Base-by-base conservation (phyloP, 2,329 filamentous ascomycete genomes). In the Ploettnerulaceae sp. region DNA sequence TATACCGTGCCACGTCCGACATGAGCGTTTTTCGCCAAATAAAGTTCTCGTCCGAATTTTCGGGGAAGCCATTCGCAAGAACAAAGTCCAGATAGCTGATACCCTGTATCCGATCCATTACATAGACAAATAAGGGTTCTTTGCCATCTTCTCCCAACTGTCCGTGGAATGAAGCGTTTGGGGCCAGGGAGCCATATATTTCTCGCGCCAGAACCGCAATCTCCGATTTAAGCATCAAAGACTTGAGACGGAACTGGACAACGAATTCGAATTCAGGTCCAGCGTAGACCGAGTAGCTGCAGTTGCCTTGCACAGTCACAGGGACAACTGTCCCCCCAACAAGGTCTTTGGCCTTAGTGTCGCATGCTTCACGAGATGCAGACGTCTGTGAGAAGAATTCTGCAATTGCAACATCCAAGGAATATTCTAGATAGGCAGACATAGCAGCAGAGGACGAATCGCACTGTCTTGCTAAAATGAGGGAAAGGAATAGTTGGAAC, bases 241-340 rank as follows among this genome's bases (percentile, higher is more conserved):
- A 66, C 52, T 59, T 58, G 8, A 69, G 62, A 37, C 65, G 66
- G 53, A 67, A 69, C 54, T 70, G 66, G 28, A 62, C 62, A 25
- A 69, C 63, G 35, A 56, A 63, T 55, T 67, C 63, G 15, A 50
- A 52, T 25, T 61, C 51, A 7, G 46, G 49, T 3, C 68, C 64
- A n/a, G 64, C 64, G 46, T 68, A 70, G 35, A 69, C 61, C 1
- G 63, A 64, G 56, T 70, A 69, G 58, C 65, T 69, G 53, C 64
- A 70, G 21, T 56, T 57, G 15, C 67, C 66, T 56, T 69, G 63
- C 11, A 68, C 56, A 12, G 51, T 38, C n/a, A 69, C 63, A 12
- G 64, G 62, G 40, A 60, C 52, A 42, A 65, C 32, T 32, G 57
- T 47, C 21, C 64, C 60, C 38, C 64, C 57, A 47, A 61, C 47